Percentiles rank a stretch among this genome's conserved stretches.
Evolutionary conservation across 2,329 filamentous ascomycete species (phyloP).

Genomic region (Leptographium galeiforme): DNA sequence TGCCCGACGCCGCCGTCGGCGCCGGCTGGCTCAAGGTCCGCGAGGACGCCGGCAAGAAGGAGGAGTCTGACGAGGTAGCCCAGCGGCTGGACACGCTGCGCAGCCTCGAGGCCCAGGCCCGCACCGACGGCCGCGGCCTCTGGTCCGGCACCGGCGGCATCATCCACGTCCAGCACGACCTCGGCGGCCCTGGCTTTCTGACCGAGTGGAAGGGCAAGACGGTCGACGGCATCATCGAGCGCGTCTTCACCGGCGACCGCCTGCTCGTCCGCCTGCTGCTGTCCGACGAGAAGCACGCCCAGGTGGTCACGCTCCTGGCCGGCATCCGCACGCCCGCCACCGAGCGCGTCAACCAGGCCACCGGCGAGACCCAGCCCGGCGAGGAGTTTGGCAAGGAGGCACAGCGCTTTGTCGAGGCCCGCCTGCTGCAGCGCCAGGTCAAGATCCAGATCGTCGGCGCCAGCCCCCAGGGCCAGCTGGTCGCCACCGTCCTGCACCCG

Average conservation of each 20-base stretch:
- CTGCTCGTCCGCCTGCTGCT: slow-evolving; percentile 72
- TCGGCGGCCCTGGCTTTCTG: slow-evolving; percentile 66
- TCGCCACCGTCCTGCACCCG: slow-evolving; percentile 77
- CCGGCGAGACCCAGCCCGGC: slow-evolving; percentile 66
- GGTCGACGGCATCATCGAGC: slow-evolving; percentile 78
- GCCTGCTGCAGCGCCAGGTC: slow-evolving; percentile 76
- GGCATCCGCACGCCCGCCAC: slow-evolving; percentile 85
- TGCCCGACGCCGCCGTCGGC: slow-evolving; percentile 74
- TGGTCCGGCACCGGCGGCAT: slow-evolving; percentile 55
- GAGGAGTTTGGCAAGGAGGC: slow-evolving; percentile 88
- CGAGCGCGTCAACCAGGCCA: slow-evolving; percentile 65
- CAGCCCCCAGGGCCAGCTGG: slow-evolving; percentile 82
- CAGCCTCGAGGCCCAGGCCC: slow-evolving; percentile 63
- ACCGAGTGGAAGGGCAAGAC: slow-evolving; percentile 75
- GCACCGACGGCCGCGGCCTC: slow-evolving; percentile 64
- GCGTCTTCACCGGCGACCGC: slow-evolving; percentile 82
- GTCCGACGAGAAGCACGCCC: slow-evolving; percentile 70
- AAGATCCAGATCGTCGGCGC: slow-evolving; percentile 73
- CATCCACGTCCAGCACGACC: slow-evolving; percentile 70
- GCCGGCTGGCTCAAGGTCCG: slow-evolving; percentile 88
- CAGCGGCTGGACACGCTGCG: slow-evolving; percentile 66
- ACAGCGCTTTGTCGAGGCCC: slow-evolving; percentile 70
- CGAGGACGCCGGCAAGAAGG: slow-evolving; percentile 85
- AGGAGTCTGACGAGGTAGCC: slow-evolving; percentile 65
- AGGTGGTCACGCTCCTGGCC: slow-evolving; percentile 79